Base-by-base conservation (phyloP, 2,329 filamentous ascomycete species). In the Monilinia fructicola region DNA sequence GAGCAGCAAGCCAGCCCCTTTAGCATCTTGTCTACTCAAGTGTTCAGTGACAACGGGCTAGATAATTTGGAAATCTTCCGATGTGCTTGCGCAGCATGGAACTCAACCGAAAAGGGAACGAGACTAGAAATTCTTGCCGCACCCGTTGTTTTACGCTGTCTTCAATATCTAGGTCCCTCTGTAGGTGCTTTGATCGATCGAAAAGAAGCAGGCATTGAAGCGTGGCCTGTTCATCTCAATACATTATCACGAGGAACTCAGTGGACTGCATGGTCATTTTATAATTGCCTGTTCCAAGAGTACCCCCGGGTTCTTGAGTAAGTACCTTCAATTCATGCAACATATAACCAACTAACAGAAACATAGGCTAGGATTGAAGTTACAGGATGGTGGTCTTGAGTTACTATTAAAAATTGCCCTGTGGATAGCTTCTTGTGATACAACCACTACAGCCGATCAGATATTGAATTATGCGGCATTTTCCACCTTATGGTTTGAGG, bases 291-390 rank as follows among this genome's bases (percentile, higher is more conserved):
- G n/a, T 70, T 76, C 54, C 65, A 71, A 16, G 74, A 76, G 44
- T 73, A 73, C 48, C 71, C 74, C 7, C 69, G 70, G 52, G 66
- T 68, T 28, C 68, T 77, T 9, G 63, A 69, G 74, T 73, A 68
- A 68, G 70, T 68, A 31, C 16, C 6, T 12, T 16, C 42, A 26
- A 21, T 55, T 2, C 18, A 40, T 12, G 6, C 21, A 21, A 42
- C 16, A 9, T 23, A 52, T 6, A 23, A 40, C 3, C 42, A 14
- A 54, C 26, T 55, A 67, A 73, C 66, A 73, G 35, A 26, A 21
- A 46, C 12, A 40, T 60, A 75, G 73, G n/a, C 58, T 73, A 35
- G 67, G 67, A 2, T 21, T 68, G 6, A 68, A 71, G 26, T 60
- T 73, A 23, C 58, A 70, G 42, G 67, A 44, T 2, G 42, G 67